phyloP scores from a whole-genome alignment of 306 rosid genomes.

The Dalbergia cultrata region DNA sequence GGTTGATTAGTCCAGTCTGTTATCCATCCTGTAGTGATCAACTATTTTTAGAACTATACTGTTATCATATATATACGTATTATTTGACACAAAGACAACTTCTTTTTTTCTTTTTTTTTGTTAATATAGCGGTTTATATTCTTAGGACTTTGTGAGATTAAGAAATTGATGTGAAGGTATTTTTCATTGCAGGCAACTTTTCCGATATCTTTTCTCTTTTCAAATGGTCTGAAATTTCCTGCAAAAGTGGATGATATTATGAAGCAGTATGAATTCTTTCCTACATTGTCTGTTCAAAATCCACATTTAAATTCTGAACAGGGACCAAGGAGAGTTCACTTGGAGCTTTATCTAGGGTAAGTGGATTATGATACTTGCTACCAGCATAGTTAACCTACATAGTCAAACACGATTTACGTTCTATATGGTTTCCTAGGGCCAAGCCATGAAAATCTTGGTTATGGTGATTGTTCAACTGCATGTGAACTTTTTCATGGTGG shows the following conservation, averaged over 20 bases:
- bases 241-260: constrained; percentile 58
- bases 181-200: constrained; percentile 73
- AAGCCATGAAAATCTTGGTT: constrained; percentile 17
- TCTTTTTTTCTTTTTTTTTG: neutral
- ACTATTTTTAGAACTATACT: constrained; percentile 9
- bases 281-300: constrained; percentile 60
- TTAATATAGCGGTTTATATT: constrained; percentile 1
- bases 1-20: constrained; percentile 31
- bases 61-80: constrained; percentile 3
- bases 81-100: neutral
- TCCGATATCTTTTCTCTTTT: constrained; percentile 84
- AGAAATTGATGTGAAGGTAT: constrained; percentile 39
- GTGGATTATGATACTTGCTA: constrained; percentile 46
- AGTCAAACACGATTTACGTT: constrained; percentile 33
- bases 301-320: constrained; percentile 52
- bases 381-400: constrained; percentile 22
- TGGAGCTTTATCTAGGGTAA: constrained; percentile 94
- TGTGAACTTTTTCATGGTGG: neutral
- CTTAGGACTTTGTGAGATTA: neutral
- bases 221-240: constrained; percentile 88
- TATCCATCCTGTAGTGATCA: neutral
- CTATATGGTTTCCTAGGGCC: constrained; percentile 25
- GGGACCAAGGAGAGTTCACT: constrained; percentile 71
- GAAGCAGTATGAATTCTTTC: constrained; percentile 68
- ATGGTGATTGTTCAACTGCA: constrained; percentile 2